These are phyloP conservation scores for Asclepias syriaca DNA, from an alignment of 257 asterid species.

Conservation along the genomic window DNA sequence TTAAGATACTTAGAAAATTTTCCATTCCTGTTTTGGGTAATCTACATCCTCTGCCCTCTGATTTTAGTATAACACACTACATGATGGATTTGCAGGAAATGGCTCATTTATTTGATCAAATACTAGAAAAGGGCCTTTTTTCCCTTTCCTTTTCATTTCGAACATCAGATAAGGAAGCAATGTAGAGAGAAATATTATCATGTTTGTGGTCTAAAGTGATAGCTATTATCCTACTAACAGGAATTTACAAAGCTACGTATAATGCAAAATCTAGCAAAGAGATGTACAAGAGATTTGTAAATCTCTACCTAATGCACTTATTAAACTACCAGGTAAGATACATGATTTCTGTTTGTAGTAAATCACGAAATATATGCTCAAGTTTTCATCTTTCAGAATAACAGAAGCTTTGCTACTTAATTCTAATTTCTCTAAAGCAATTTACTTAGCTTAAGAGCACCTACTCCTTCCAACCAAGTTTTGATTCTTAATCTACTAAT, in stretches of 20 bases:
- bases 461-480: not conserved
- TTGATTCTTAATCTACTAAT: not conserved
- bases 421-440: not conserved
- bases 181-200: not conserved
- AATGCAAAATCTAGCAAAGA: not conserved
- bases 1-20: not conserved
- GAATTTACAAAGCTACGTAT: not conserved
- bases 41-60: not conserved
- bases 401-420: not conserved
- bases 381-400: not conserved
- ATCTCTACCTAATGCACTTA: not conserved
- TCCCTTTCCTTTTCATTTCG: no score
- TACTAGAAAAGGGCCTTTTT: no score
- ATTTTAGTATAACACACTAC: not conserved
- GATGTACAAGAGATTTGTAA: not conserved
- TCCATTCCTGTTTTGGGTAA: not conserved
- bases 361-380: not conserved
- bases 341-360: not conserved
- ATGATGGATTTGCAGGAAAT: no score
- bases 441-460: not conserved
- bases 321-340: not conserved
- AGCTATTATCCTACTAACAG: not conserved
- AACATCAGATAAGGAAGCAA: no score
- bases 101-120: no score
- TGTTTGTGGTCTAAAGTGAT: not conserved